Percentiles rank a stretch among this genome's conserved stretches.
These are phyloP conservation scores for Penicillium aurantiogriseum DNA, from an alignment of 2,329 filamentous ascomycete species.

Conservation along the genomic window DNA sequence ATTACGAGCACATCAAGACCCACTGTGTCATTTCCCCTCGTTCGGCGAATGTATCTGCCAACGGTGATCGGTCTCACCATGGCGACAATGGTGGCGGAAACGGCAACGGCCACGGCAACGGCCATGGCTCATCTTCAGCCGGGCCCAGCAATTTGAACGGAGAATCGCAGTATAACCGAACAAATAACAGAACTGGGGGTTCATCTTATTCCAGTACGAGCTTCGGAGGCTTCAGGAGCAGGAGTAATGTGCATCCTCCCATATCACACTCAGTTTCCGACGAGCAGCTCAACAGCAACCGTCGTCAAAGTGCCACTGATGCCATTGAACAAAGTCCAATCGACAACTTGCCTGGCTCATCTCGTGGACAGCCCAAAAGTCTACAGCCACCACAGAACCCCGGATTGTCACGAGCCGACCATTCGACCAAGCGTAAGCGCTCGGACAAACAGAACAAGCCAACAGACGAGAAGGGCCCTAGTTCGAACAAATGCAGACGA, in stretches of 20 bases:
- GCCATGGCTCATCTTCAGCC: neutral
- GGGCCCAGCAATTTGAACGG: neutral
- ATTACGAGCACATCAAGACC: neutral
- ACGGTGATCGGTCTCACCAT: neutral
- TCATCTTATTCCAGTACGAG: no score
- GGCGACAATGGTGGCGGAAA: neutral
- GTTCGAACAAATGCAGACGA: neutral
- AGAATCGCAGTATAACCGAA: neutral
- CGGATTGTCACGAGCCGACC: neutral
- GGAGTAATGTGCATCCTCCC: neutral
- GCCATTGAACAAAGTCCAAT: neutral
- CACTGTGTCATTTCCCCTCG: neutral
- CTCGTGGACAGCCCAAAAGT: neutral
- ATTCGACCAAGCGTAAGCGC: constrained; percentile 1
- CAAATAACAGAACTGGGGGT: no score
- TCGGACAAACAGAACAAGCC: neutral
- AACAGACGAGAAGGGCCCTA: neutral
- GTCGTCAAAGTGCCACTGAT: neutral
- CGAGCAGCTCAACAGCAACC: neutral
- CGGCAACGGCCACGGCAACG: neutral
- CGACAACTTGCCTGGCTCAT: neutral
- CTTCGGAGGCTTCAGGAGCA: no score
- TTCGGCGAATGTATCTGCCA: neutral
- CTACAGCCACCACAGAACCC: neutral
- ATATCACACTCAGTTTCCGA: neutral